Base-by-base conservation (phyloP, 1,139 yeast genomes). In the Yamadazyma mexicana region DNA sequence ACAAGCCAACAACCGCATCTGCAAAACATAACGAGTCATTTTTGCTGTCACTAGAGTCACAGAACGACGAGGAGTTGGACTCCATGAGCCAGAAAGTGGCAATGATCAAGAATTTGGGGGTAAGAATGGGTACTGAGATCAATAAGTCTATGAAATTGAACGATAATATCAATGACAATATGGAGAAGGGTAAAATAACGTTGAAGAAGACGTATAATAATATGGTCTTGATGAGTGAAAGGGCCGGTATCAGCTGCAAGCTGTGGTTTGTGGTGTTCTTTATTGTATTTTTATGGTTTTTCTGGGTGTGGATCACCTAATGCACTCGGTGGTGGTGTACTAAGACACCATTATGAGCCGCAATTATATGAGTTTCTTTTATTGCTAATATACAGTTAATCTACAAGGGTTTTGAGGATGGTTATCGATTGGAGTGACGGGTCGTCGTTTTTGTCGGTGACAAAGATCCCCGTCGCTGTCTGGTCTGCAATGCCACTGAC, bases 61-160 rank as follows among this genome's bases (percentile, higher is more conserved):
- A 91, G 57, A 84, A 84, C 52, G 87, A 87, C 47, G 89, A 84
- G 31, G 89, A 87, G 44, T 63, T 86, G 58, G 80, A 79, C 38
- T 62, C 75, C 12, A 83, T 91, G 81, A 74, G 81, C 34, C 77
- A 80, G 40, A 87, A 86, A 54, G 82, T 91, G 27, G 70, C 77
- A 38, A 73, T 84, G 52, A 67, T 91, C 46, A 89, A 87, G 61
- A 79, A 77, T 44, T 64, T 87, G 41, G 85, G 95, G 5, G 59
- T 79, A 33, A 76, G 70, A 48, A 89, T 91, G 84, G 96, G 96
- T 3, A 79, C 79, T 33, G 95, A 89, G 58, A 91, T 89, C 49
- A 81, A 87, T 51, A 83, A 81, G 50, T 81, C 91, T 23, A 80
- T 81, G 47, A 64, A 79, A 44, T 66, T 84, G 42, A 72, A 87